A percentile compares a stretch with the other conserved stretches of the same genome.
phyloP scores from a whole-genome alignment of 768 basidiomycete species.

The Tulasnella sp. region DNA sequence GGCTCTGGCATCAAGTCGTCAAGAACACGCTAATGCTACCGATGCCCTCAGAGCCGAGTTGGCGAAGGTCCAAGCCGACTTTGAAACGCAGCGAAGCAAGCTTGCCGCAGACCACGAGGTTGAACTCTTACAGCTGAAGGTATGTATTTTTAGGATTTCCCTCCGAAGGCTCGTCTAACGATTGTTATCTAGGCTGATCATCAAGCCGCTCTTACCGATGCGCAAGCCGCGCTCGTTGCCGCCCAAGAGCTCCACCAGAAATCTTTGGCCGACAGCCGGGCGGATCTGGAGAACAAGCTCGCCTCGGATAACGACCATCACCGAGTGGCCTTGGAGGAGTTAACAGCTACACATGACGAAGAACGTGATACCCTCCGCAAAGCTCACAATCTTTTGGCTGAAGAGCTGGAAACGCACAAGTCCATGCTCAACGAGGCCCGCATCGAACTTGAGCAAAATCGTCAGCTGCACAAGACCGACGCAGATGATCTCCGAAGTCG shows the following conservation, averaged over 20 bases:
- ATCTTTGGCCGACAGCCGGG: conserved; percentile 34
- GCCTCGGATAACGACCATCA: conserved; percentile 44
- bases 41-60: conserved; percentile 20
- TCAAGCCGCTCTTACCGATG: conserved; percentile 38
- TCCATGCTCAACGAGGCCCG: conserved; percentile 39
- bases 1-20: conserved; percentile 41
- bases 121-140: conserved; percentile 19
- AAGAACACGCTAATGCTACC: conserved; percentile 43
- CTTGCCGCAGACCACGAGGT: conserved; percentile 24
- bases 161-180: background rate
- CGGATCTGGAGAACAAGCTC: conserved; percentile 33
- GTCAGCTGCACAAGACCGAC: conserved; percentile 34
- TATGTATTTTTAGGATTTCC: background rate
- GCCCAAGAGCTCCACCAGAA: conserved; percentile 33
- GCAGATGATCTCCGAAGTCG: conserved; percentile 44
- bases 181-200: conserved; percentile 41
- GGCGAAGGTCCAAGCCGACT: conserved; percentile 29
- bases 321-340: conserved; percentile 40
- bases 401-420: conserved; percentile 28
- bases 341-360: conserved; percentile 43
- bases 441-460: conserved; percentile 31
- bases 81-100: conserved; percentile 29
- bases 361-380: conserved; percentile 39
- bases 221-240: conserved; percentile 37
- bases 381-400: conserved; percentile 30